Evolutionary conservation across 2,329 filamentous ascomycete genomes (phyloP), one percentile per base, ranked within the genome.

Genomic region (Pseudogymnoascus sp.): DNA sequence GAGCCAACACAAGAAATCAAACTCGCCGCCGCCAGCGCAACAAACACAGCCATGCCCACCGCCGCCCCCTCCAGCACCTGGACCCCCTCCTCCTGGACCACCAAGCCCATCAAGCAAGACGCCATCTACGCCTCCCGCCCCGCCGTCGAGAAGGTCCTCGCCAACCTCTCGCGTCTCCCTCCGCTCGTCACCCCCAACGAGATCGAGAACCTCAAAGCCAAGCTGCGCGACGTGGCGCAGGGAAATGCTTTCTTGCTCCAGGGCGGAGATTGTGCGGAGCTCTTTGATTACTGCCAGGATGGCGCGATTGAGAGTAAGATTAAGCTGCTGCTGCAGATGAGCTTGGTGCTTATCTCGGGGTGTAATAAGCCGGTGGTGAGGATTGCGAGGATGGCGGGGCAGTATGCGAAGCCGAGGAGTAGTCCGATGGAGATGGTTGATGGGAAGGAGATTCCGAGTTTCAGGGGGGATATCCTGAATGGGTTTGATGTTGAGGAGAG

Each of bases 311-410:
- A 97, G 77, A 89, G 91, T 66, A 99, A 97, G 80, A 91, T 97
- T 75, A 97, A 97, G 78, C 84, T 99, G 25, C 83, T 99, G 30
- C 80, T 99, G 64, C 94, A 99, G 78, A 97, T 99, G 93, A 96
- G 91, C 67, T 79, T 99, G 69, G 91, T 99, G 1, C 81, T 99
- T 64, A 92, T 97, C 74, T 97, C 92, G 88, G 94, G 91, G 68
- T 82, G 82, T 64, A 81, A 83, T 76, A 86, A 86, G 77, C 90
- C 90, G 5, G 92, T 99, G 3, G 91, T 99, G 58, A 86, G 94
- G 68, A 96, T 99, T 71, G 94, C 91, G 14, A 86, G 94, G 64
- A 97, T 97, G 86, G 94, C 94, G 11, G 94, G 94, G 3, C 94
- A 99, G 80, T 99, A 96, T 72, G 94, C 94, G 30, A 99, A 99